These are phyloP conservation scores for Pseudomonodictys pantanalensis DNA, from an alignment of 495 filamentous ascomycete species.

Conservation along the genomic window DNA sequence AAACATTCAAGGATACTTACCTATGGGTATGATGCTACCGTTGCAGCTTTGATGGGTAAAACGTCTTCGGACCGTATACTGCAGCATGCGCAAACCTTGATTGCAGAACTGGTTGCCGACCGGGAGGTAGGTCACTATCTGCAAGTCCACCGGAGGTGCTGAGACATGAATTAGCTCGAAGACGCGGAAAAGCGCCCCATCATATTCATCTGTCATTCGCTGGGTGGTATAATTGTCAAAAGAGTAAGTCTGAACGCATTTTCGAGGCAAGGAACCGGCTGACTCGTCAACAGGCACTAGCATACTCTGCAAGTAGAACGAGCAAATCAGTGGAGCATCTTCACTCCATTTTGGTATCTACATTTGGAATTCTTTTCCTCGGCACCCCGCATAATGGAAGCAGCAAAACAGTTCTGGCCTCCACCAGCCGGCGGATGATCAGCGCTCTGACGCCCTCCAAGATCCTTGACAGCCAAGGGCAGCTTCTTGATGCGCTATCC, in stretches of 20 bases:
- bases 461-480: slow-evolving; percentile 66
- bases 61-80: slow-evolving; percentile 71
- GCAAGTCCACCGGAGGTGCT: slow-evolving; percentile 40
- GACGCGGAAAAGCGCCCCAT: slow-evolving; percentile 62
- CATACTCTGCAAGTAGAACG: slow-evolving; percentile 61
- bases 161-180: slow-evolving; percentile 50
- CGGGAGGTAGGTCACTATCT: slow-evolving; percentile 48
- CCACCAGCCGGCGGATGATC: slow-evolving; percentile 70
- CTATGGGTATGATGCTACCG: slow-evolving; percentile 83
- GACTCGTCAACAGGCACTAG: slow-evolving; percentile 47
- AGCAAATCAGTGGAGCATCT: slow-evolving; percentile 67
- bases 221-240: slow-evolving; percentile 81
- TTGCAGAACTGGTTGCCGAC: slow-evolving; percentile 59
- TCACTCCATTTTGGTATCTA: slow-evolving; percentile 77
- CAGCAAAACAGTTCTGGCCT: slow-evolving; percentile 73
- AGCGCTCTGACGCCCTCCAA: slow-evolving; percentile 66
- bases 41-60: slow-evolving; percentile 56
- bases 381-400: slow-evolving; percentile 85
- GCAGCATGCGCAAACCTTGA: slow-evolving; percentile 79
- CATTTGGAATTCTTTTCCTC: slow-evolving; percentile 80
- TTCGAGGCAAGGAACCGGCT: not conserved
- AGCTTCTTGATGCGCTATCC: slow-evolving; percentile 69
- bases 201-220: slow-evolving; percentile 80
- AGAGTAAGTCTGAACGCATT: slow-evolving; percentile 44
- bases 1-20: slow-evolving; percentile 68